These are phyloP conservation scores for Spencermartinsiella ligniputridi DNA, from an alignment of 1,139 yeast species.

Conservation along the genomic window DNA sequence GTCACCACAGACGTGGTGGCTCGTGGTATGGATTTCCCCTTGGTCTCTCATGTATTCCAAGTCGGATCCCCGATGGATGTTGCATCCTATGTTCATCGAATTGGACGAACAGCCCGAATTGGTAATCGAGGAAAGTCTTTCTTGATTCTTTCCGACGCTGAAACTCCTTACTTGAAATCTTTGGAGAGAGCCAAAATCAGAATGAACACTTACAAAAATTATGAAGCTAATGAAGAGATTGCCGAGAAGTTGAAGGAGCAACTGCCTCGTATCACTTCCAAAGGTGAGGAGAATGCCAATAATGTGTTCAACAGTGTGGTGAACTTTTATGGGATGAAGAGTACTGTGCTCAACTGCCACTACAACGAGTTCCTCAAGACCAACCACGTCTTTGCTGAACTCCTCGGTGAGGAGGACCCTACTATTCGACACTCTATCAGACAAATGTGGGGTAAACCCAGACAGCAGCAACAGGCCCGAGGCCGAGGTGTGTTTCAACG, in stretches of 20 bases:
- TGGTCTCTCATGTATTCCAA: conserved; percentile 78
- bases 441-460: not conserved
- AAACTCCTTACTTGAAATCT: conserved; percentile 21
- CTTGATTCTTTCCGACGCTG: conserved; percentile 28
- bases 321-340: conserved; percentile 8
- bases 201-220: conserved; percentile 15
- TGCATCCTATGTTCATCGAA: conserved; percentile 82
- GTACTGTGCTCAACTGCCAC: not conserved
- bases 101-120: conserved; percentile 96
- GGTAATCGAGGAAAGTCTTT: conserved; percentile 62
- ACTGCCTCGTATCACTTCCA: conserved; percentile 9
- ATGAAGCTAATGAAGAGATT: conserved; percentile 14
- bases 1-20: conserved; percentile 94
- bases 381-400: not conserved
- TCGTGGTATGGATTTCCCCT: conserved; percentile 92
- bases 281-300: conserved; percentile 16
- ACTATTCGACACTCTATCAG: not conserved
- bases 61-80: conserved; percentile 68
- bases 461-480: not conserved
- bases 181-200: conserved; percentile 20
- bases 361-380: not conserved
- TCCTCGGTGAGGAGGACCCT: not conserved
- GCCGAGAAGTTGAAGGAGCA: conserved; percentile 10
- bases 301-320: conserved; percentile 14
- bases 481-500: not conserved